Evolutionary conservation across 768 basidiomycete genomes (phyloP).

Genomic region (Boletellus emodensis): DNA sequence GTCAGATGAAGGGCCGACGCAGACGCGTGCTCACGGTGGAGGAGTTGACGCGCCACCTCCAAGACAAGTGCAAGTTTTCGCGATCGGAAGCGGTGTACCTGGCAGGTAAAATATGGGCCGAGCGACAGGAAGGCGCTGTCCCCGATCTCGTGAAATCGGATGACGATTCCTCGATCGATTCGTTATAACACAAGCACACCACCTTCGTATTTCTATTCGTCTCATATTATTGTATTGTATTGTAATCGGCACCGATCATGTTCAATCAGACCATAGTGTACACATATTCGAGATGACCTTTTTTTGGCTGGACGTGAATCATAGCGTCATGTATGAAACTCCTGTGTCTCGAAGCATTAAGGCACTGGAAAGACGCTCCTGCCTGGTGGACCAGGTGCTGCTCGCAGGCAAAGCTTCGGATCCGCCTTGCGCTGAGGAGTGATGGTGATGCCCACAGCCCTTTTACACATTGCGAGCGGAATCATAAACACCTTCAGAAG

Average conservation of each 20-base stretch:
- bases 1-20: constrained; percentile 11
- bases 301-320: constrained; percentile 3
- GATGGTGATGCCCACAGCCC: constrained; percentile 16
- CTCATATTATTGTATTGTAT: constrained; percentile 15
- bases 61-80: constrained; percentile 22
- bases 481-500: neutral
- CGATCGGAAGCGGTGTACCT: constrained; percentile 19
- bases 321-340: neutral
- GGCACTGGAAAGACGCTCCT: no score
- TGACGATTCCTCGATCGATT: constrained; percentile 12
- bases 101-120: constrained; percentile 23
- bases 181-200: neutral
- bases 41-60: constrained; percentile 21
- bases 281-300: neutral
- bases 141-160: constrained; percentile 25
- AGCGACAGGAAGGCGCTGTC: constrained; percentile 15
- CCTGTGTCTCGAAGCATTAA: neutral
- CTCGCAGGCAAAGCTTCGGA: neutral
- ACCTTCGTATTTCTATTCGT: neutral
- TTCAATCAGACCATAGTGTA: neutral
- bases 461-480: neutral
- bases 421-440: constrained; percentile 8
- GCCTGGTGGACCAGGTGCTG: neutral
- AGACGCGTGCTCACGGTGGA: constrained; percentile 15
- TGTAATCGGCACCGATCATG: neutral